These are phyloP conservation scores for Ustilago bromivora DNA, from an alignment of 1,284 basidiomycete species.

Conservation along the genomic window DNA sequence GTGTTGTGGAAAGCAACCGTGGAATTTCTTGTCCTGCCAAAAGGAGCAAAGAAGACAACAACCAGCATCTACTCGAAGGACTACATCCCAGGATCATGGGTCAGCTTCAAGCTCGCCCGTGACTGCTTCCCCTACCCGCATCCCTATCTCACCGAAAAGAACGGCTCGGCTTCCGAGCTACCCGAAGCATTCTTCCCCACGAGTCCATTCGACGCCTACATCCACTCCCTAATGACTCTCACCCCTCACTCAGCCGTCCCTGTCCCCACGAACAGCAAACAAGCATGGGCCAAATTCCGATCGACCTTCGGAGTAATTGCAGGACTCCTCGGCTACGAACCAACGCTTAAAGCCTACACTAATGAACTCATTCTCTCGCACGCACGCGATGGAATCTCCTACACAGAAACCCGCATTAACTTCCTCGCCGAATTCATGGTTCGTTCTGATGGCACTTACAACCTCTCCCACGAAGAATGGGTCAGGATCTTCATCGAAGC, in stretches of 20 bases:
- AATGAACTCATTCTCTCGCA: slow-evolving; percentile 76
- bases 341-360: slow-evolving; percentile 76
- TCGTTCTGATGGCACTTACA: slow-evolving; percentile 75
- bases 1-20: slow-evolving; percentile 46
- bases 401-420: slow-evolving; percentile 79
- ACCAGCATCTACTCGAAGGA: slow-evolving; percentile 34
- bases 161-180: slow-evolving; percentile 8
- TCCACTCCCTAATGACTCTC: slow-evolving; percentile 58
- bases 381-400: slow-evolving; percentile 80
- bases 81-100: slow-evolving; percentile 52
- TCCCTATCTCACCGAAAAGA: slow-evolving; percentile 27
- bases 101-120: slow-evolving; percentile 39
- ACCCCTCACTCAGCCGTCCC: slow-evolving; percentile 38
- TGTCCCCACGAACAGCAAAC: slow-evolving; percentile 44
- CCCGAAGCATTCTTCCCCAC: slow-evolving; percentile 22
- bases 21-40: slow-evolving; percentile 41
- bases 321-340: slow-evolving; percentile 71
- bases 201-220: slow-evolving; percentile 48
- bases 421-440: slow-evolving; percentile 77
- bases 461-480: slow-evolving; percentile 77
- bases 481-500: slow-evolving; percentile 75
- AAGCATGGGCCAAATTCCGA: slow-evolving; percentile 61
- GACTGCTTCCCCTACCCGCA: slow-evolving; percentile 43
- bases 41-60: slow-evolving; percentile 9
- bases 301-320: slow-evolving; percentile 55